A percentile compares a stretch with the other conserved stretches of the same genome.
Evolutionary conservation across 169 alveolate species (phyloP).

Genomic region (Plasmodium berghei): DNA sequence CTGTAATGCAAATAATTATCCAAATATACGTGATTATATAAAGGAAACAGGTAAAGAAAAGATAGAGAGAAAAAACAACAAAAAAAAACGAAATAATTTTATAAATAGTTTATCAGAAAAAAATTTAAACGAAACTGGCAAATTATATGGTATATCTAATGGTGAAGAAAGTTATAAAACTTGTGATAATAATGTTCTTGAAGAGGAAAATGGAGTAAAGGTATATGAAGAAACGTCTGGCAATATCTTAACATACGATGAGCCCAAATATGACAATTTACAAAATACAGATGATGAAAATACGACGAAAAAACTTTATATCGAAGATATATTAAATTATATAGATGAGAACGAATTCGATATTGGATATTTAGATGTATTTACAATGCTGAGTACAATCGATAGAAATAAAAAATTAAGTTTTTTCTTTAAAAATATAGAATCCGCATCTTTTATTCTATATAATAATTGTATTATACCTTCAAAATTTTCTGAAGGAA

Average conservation of each 20-base stretch:
- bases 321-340: conserved; percentile 64
- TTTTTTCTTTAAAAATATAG: conserved; percentile 15
- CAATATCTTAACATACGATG: background rate
- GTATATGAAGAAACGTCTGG: background rate
- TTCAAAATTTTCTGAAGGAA: conserved; percentile 40
- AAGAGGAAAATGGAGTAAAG: conserved; percentile 1
- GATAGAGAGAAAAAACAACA: background rate
- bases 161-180: background rate
- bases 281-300: conserved; percentile 2
- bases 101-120: background rate
- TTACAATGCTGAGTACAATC: conserved; percentile 34
- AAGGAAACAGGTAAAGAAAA: conserved; percentile 17
- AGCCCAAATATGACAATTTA: background rate
- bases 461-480: conserved; percentile 72
- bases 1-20: conserved; percentile 13
- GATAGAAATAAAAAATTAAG: conserved; percentile 69
- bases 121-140: background rate
- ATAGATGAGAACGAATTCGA: conserved; percentile 62
- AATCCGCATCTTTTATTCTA: conserved; percentile 46
- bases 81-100: background rate
- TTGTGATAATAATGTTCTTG: background rate
- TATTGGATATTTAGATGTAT: conserved; percentile 49
- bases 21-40: conserved; percentile 54
- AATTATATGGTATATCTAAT: too few species aligned
- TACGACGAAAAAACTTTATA: conserved; percentile 30